phyloP scores from a whole-genome alignment of 2,329 filamentous ascomycete genomes.

The Colletotrichum magnum region DNA sequence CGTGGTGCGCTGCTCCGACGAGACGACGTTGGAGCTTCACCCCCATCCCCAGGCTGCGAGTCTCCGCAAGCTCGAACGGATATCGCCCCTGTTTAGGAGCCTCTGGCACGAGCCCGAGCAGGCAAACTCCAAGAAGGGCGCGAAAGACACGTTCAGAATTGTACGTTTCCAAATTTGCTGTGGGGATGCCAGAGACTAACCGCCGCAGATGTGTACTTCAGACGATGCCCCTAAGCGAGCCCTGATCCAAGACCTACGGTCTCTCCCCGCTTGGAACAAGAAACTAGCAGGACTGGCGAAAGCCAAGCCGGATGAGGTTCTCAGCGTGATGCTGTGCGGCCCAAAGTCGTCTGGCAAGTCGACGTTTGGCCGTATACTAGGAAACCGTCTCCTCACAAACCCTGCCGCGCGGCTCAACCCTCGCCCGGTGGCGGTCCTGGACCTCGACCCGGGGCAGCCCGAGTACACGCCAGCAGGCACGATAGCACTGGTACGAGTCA shows the following conservation, averaged over 20 bases:
- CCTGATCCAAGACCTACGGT: slow-evolving; percentile 67
- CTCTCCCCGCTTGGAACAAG: slow-evolving; percentile 73
- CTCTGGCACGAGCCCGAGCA: slow-evolving; percentile 71
- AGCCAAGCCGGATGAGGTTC: slow-evolving; percentile 51
- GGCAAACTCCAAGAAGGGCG: slow-evolving; percentile 41
- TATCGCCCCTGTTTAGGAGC: slow-evolving; percentile 77
- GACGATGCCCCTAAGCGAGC: slow-evolving; percentile 65
- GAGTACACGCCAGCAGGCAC: slow-evolving; percentile 81
- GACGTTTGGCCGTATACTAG: slow-evolving; percentile 76
- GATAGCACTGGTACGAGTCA: slow-evolving; percentile 75
- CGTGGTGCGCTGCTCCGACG: slow-evolving; percentile 69
- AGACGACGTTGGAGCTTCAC: slow-evolving; percentile 68
- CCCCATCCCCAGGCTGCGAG: slow-evolving; percentile 64
- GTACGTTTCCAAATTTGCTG: slow-evolving; percentile 51
- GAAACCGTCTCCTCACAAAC: slow-evolving; percentile 76
- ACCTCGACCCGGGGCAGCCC: slow-evolving; percentile 81
- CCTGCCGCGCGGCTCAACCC: slow-evolving; percentile 43
- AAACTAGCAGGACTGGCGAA: slow-evolving; percentile 64
- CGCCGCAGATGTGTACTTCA: slow-evolving; percentile 65
- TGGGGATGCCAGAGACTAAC: slow-evolving; percentile 44
- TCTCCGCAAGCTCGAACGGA: slow-evolving; percentile 66
- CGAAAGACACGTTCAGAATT: slow-evolving; percentile 62
- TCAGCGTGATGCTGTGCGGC: slow-evolving; percentile 73
- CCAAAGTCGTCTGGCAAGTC: slow-evolving; percentile 83
- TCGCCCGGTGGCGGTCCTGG: slow-evolving; percentile 70